Conservation (phyloP, 2,329 filamentous ascomycete species). For the Dothidotthia symphoricarpi region DNA sequence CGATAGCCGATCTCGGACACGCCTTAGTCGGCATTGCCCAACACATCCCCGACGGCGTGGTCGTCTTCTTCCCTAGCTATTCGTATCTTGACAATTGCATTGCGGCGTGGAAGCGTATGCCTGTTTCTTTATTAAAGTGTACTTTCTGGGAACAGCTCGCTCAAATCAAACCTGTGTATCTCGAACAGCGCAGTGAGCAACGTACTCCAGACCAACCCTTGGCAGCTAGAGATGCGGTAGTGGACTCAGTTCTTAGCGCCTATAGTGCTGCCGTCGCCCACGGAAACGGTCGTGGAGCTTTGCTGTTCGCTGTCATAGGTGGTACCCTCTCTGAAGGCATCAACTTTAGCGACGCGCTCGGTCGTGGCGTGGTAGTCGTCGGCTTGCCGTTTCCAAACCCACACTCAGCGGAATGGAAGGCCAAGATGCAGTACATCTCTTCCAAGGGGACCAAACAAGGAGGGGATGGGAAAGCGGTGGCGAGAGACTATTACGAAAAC, state of each 20-base stretch:
- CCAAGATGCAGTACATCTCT: constrained; percentile 85
- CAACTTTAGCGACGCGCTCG: constrained; percentile 91
- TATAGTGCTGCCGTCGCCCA: constrained; percentile 67
- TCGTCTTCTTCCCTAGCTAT: constrained; percentile 96
- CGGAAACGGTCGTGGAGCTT: constrained; percentile 60
- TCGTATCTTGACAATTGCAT: constrained; percentile 76
- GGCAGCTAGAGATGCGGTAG: constrained; percentile 49
- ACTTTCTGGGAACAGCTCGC: constrained; percentile 57
- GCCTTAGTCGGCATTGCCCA: constrained; percentile 70
- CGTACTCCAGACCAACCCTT: constrained; percentile 57
- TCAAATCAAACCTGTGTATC: constrained; percentile 55
- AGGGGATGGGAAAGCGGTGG: constrained; percentile 48
- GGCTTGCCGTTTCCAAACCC: constrained; percentile 92
- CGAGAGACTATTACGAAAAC: constrained; percentile 86
- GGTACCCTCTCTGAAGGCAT: constrained; percentile 97
- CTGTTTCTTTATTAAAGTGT: not conserved
- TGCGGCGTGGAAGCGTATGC: constrained; percentile 42
- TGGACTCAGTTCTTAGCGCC: constrained; percentile 68
- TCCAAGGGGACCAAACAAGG: constrained; percentile 48
- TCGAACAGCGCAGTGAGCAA: constrained; percentile 36
- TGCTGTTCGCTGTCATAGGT: constrained; percentile 87
- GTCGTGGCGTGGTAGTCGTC: constrained; percentile 85
- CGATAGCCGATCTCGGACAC: constrained; percentile 71
- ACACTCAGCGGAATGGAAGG: constrained; percentile 86
- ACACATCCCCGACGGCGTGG: constrained; percentile 80